A percentile compares a stretch with the other conserved stretches of the same genome.
Conservation (phyloP, 106 monocot genomes). For the Allium sativum region DNA sequence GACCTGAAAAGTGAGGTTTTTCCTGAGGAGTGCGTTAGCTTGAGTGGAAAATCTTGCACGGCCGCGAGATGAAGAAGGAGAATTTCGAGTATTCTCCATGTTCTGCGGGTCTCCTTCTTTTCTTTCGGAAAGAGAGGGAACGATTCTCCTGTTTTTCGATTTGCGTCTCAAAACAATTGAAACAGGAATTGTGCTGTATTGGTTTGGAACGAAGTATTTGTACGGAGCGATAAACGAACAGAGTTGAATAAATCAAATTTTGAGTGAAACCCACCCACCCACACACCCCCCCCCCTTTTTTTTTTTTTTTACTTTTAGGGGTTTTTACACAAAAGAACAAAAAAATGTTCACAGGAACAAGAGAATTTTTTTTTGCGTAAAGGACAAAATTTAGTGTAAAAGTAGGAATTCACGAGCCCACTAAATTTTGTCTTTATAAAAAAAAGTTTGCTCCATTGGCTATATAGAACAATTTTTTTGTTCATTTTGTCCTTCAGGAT, state of each 20-base stretch:
- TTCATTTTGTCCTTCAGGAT: no score
- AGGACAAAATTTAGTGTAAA: no score
- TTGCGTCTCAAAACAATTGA: not conserved
- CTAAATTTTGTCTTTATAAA: no score
- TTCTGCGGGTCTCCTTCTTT: no score
- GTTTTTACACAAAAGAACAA: no score
- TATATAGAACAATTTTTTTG: no score
- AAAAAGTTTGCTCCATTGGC: no score
- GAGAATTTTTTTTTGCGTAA: no score
- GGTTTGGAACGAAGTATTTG: not conserved
- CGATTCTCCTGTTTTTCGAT: not conserved
- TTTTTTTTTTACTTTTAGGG: not conserved
- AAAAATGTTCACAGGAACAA: no score
- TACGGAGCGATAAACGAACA: not conserved
- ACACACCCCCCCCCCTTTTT: not conserved
- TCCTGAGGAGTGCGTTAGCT: slow-evolving; percentile 52
- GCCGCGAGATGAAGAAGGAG: slow-evolving; percentile 9
- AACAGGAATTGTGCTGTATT: not conserved
- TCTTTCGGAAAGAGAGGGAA: not conserved
- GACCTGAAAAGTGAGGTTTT: slow-evolving; percentile 60
- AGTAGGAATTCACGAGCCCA: no score
- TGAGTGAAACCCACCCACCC: not conserved
- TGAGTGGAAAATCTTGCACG: slow-evolving; percentile 35
- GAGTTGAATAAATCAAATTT: no score
- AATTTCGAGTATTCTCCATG: no score